Base-by-base conservation (phyloP, 2,329 filamentous ascomycete genomes). In the Gaeumannomyces tritici region DNA sequence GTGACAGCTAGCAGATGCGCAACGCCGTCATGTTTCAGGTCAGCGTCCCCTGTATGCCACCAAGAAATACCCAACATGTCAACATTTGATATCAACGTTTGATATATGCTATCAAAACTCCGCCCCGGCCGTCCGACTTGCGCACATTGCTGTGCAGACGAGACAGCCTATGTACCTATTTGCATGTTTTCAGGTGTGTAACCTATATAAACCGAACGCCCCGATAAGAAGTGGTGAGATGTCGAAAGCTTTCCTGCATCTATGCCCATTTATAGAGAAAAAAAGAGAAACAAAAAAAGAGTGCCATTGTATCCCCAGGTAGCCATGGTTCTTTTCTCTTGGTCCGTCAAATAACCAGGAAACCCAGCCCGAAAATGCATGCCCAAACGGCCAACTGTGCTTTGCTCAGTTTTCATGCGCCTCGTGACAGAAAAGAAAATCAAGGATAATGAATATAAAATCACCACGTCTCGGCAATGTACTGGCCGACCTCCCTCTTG, bases 401-500 rank as follows among this genome's bases (percentile, higher is more conserved):
- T 51, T 51, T 51, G 21, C 8, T 51, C 42, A 51, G 21, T 15
- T n/a, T n/a, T 21, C 42, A 51, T 51, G 42, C 42, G 42, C 42
- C 42, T n/a, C 21, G 15, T 21, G n/a, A n/a, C 12, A 59, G 55
- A 55, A 51, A 31, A 63, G 27, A 58, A 54, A 7, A 47, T 7
- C 18, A 28, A 28, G 56, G 56, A 29, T 13, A 28, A 21, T 60
- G 27, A 42, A 21, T 60, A 29, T 29, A 62, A 35, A 59, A 26
- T 73, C 71, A 88, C 85, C 85, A 88, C 7, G 85, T 88, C 77
- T 88, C 93, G 64, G 93, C 91, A 81, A 97, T 96, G 73, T 97
- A 99, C 77, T 97, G 93, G 4, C 93, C 93, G 29, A 87, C 91
- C 68, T 92, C 89, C 80, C 89, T 93, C 86, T 98, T 98, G 69